A percentile compares a stretch with the other conserved stretches of the same genome.
Evolutionary conservation across 441 rosid genomes (phyloP).

Genomic region (Populus tomentosa): DNA sequence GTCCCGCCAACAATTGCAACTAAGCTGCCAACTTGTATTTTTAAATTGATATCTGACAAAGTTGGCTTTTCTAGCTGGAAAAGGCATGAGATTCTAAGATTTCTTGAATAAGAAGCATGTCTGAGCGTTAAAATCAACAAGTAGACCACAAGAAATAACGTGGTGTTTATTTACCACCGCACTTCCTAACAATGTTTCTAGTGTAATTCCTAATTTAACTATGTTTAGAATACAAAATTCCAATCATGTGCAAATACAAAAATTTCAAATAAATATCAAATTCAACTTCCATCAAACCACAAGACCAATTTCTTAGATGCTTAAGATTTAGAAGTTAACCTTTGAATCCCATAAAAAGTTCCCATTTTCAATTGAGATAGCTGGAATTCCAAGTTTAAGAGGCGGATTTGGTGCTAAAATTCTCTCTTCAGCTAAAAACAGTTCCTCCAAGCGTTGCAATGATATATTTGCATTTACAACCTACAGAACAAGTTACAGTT

Average conservation of each 20-base stretch:
- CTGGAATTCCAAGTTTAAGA: conserved; percentile 69
- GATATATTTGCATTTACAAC: conserved; percentile 93
- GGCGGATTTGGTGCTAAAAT: conserved; percentile 77
- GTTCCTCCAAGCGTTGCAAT: conserved; percentile 85
- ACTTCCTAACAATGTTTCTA: not conserved
- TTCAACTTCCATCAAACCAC: not conserved
- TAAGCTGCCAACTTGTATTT: conserved; percentile 78
- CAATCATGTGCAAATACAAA: not conserved
- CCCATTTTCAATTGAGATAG: conserved; percentile 83
- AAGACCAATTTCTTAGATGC: not conserved
- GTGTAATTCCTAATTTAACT: not conserved
- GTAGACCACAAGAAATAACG: not conserved
- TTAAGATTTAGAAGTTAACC: conserved; percentile 32
- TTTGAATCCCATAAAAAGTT: conserved; percentile 89
- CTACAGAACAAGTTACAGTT: conserved; percentile 35
- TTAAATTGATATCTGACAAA: conserved; percentile 72
- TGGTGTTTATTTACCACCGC: not conserved
- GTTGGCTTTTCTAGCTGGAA: conserved; percentile 67
- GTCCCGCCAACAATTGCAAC: conserved; percentile 95
- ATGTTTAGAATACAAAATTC: not conserved
- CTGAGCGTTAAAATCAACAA: not conserved
- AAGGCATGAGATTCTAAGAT: not conserved
- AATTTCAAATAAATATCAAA: not conserved
- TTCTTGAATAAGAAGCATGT: conserved; percentile 3
- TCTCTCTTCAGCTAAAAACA: conserved; percentile 84